These are phyloP conservation scores for Serpula lacrymans DNA, from an alignment of 768 basidiomycete species.

Conservation along the genomic window DNA sequence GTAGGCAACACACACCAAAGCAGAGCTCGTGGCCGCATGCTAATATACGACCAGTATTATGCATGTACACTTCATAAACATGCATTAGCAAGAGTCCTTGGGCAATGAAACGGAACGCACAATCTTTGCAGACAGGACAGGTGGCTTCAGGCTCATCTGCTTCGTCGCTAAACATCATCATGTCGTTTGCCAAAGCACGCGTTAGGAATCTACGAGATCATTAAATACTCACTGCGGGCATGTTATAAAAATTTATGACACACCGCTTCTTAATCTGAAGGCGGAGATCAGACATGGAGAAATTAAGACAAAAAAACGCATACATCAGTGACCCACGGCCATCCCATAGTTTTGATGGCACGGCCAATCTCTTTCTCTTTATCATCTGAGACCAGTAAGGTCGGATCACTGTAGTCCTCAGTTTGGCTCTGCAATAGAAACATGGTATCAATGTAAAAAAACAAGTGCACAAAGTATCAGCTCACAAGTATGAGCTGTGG, in stretches of 20 bases:
- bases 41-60: constrained; percentile 56
- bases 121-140: constrained; percentile 69
- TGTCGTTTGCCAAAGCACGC: constrained; percentile 42
- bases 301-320: not conserved
- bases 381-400: constrained; percentile 42
- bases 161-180: constrained; percentile 46
- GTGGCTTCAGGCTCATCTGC: constrained; percentile 38
- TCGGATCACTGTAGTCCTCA: constrained; percentile 49
- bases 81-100: not conserved
- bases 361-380: constrained; percentile 56
- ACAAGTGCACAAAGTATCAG: not conserved
- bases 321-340: constrained; percentile 33
- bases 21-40: constrained; percentile 69
- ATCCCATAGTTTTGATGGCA: constrained; percentile 43
- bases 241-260: not conserved
- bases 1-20: constrained; percentile 36
- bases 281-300: not conserved
- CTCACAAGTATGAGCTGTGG: constrained; percentile 66
- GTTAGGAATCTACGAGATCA: constrained; percentile 37
- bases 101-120: constrained; percentile 32
- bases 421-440: constrained; percentile 31
- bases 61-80: constrained; percentile 38
- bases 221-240: not conserved
- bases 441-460: not conserved
- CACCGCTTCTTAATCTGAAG: constrained; percentile 37